Conservation (phyloP, 2,329 filamentous ascomycete species). For the Lachnellula cervina region DNA sequence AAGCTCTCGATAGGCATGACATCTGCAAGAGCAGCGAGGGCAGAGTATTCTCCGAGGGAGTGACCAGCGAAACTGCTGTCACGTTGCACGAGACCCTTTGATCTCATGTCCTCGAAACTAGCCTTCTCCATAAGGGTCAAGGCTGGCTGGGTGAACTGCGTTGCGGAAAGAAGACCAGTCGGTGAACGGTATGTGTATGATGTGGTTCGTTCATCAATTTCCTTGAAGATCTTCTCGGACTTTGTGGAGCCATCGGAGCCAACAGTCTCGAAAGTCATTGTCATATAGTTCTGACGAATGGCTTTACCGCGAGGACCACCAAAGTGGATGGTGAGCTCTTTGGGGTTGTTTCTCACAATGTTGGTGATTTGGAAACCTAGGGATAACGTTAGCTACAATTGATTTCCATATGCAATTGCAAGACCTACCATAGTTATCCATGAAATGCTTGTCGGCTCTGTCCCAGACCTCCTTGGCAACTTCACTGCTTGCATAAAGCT, state of each 20-base stretch:
- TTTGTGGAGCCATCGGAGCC: conserved; percentile 87
- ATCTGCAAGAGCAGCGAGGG: conserved; percentile 89
- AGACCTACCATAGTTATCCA: conserved; percentile 89
- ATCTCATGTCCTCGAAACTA: conserved; percentile 97
- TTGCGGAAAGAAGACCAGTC: conserved; percentile 89
- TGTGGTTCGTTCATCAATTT: conserved; percentile 84
- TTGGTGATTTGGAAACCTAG: conserved; percentile 92
- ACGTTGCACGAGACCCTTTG: conserved; percentile 90
- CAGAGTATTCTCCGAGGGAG: conserved; percentile 97
- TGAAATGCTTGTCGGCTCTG: conserved; percentile 92
- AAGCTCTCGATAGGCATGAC: conserved; percentile 99
- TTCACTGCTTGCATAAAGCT: conserved; percentile 86
- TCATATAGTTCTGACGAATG: conserved; percentile 98
- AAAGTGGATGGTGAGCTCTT: conserved; percentile 97
- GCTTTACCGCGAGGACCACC: conserved; percentile 94
- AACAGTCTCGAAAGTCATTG: conserved; percentile 99
- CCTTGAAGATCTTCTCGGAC: conserved; percentile 99
- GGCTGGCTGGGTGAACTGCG: conserved; percentile 96
- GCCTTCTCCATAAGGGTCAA: conserved; percentile 99
- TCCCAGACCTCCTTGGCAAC: conserved; percentile 99
- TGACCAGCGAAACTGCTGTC: conserved; percentile 98
- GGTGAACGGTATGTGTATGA: conserved; percentile 98
- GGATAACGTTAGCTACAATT: conserved; percentile 19
- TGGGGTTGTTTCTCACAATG: conserved; percentile 99
- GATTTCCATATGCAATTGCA: not conserved